phyloP scores from a whole-genome alignment of 345 rosid species.

The Hibiscus trionum region DNA sequence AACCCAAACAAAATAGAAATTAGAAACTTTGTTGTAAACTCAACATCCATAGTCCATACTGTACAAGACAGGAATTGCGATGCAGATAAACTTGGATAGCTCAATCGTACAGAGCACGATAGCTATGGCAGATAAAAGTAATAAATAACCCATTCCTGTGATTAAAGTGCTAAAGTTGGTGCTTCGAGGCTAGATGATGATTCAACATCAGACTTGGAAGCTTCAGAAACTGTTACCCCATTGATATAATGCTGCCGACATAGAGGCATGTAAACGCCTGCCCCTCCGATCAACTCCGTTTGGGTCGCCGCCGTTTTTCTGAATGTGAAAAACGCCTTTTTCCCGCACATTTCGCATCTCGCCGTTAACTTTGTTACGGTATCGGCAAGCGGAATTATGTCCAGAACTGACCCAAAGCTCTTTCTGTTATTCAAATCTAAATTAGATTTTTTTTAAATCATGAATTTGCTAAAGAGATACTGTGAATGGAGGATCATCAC shows the following conservation, averaged over 20 bases:
- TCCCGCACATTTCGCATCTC: slow-evolving; percentile 77
- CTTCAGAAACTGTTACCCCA: slow-evolving; percentile 36
- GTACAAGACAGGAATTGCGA: background rate
- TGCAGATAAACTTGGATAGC: too few relatives aligned
- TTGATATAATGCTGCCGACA: slow-evolving; percentile 72
- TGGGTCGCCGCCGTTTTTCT: slow-evolving; percentile 55
- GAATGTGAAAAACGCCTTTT: slow-evolving; percentile 65
- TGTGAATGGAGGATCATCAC: slow-evolving; percentile 16
- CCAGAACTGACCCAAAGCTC: slow-evolving; percentile 81
- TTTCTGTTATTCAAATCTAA: slow-evolving; percentile 37
- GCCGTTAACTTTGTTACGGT: slow-evolving; percentile 70
- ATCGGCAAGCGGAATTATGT: slow-evolving; percentile 76
- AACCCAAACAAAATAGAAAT: too few relatives aligned
- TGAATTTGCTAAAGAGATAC: background rate
- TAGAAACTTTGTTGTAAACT: background rate
- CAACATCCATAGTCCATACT: background rate
- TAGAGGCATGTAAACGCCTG: slow-evolving; percentile 80
- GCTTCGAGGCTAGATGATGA: slow-evolving; percentile 20
- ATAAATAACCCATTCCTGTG: background rate
- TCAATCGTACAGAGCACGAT: too few relatives aligned
- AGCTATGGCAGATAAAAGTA: background rate
- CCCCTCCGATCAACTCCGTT: slow-evolving; percentile 73
- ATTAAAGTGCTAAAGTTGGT: slow-evolving; percentile 16
- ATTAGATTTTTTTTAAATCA: background rate
- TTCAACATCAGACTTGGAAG: slow-evolving; percentile 27